Base-by-base conservation (phyloP, 257 asterid species). In the Craterostigma plantagineum region DNA sequence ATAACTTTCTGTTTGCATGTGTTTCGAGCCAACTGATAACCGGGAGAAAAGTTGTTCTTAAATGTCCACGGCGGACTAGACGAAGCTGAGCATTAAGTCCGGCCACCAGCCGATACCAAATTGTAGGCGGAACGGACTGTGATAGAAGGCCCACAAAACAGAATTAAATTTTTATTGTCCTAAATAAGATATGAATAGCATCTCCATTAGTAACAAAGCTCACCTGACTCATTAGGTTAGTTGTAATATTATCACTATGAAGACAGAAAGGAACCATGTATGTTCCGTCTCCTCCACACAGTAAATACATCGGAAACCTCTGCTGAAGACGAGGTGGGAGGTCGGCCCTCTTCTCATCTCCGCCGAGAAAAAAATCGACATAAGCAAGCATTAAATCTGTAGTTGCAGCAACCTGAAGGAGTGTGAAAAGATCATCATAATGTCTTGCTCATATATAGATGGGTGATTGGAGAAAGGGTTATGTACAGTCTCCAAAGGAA, bases 191-290 rank as follows among this genome's bases (percentile, higher is more conserved):
- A n/a, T n/a, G n/a, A n/a, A n/a, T n/a, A n/a, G 38, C 7, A 7
- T 7, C 11, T 35, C 38, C 7, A 35, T 3, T 5, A 42, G 5
- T 8, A 42, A 42, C 14, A 5, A 13, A 27, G 57, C 75, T 46
- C 57, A 90, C 99, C 99, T 90, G 99, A 60, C 99, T 79, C 96
- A 77, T 72, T 55, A 90, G 79, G 57, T 94, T 90, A 41, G 99
- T 90, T 53, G 73, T 52, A 11, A 75, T 68, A 50, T 77, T 80
- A 62, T 90, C 99, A 58, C 77, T 79, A 38, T 90, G 83, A 63
- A 90, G 91, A 11, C 63, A 53, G 61, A 90, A 76, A 48, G 99
- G 93, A 54, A 87, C 71, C 99, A 90, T 77, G 67, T 75, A 90
- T 55, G 94, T 80, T 51, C 96, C 99, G 61, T 90, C 84, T 43